Base-by-base conservation (phyloP, 768 basidiomycete species). In the Omphalotus guepiniiformis region DNA sequence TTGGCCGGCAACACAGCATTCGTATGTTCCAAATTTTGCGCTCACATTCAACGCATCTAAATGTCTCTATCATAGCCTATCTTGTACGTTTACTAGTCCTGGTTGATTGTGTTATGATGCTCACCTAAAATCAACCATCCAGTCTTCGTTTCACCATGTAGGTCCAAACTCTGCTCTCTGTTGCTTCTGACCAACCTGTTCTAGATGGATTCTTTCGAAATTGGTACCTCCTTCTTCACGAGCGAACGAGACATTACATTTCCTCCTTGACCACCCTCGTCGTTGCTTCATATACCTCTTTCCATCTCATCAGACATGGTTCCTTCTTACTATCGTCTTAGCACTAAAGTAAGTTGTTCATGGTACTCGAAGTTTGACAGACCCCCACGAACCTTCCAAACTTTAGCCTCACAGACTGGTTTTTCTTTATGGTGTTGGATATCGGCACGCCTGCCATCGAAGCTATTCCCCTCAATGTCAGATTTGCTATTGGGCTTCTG, bases 281-380 rank as follows among this genome's bases (percentile, higher is more conserved):
- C 80, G 90, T 52, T 95, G 93, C 64, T 94, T 88, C 58, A 79
- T 92, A 9, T 89, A 93, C 61, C 75, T 95, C 7, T 95, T 95
- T 55, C 93, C 93, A 0, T 83, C 91, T 0, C 90, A 93, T 57
- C 93, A 96, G 60, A 96, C 93, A 3, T 93, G 92, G 90, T 88
- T 95, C 55, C 78, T 96, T 4, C 52, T 91, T 1, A 76, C 78
- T 1, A 63, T 94, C 19, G 72, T 96, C 19, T 29, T 88, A 3
- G 53, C 69, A 0, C 67, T 95, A 28, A 91, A 80, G 92, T 93
- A 58, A 42, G 82, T 59, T n/a, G 18, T 34, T 5, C 19, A n/a
- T n/a, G n/a, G n/a, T n/a, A n/a, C n/a, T n/a, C n/a, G n/a, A n/a
- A n/a, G n/a, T n/a, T 13, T 8, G 27, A 0, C 11, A 8, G 27